Evolutionary conservation across 352 stramenopile species (phyloP), one percentile per base, ranked within the genome.

Genomic region (Phytophthora rubi): DNA sequence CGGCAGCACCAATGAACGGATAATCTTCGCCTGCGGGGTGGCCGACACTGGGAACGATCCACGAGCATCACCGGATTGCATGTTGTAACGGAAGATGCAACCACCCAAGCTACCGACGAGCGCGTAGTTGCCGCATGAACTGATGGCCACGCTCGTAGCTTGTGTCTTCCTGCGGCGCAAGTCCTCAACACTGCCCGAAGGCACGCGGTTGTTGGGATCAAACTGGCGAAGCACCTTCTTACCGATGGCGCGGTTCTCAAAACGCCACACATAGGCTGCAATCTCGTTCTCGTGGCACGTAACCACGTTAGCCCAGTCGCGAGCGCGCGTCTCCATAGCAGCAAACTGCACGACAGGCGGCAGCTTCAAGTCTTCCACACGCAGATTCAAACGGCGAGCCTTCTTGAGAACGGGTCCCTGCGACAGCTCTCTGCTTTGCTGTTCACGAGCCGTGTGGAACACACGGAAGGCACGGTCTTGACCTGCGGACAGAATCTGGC

Each of bases 11-110:
- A 95, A 80, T 54, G 77, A 81, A 8, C 79, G 80, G 54, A 94
- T 92, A 59, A 93, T 71, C 68, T 85, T 82, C 4, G 76, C 52
- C 61, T 85, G 88, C 10, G 85, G 82, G 9, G 88, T 94, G 33
- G 80, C 90, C 1, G 91, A 79, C 33, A 89, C 89, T 9, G 95
- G 95, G 76, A 92, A 99, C 21, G 86, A 94, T 12, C 96, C 96
- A 21, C 96, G 88, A 42, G 86, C 81, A 35, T 97, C 86, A 21
- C 97, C 96, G 33, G 91, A 98, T 77, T 99, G 96, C 70, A 99
- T 90, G 74, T 98, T 99, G 83, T 99, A 99, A 51, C 95, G 95
- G 82, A 95, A 98, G 28, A 98, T 86, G 15, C 86, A 86, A 51
- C 97, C 97, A 32, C 93, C 93, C 18, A 93, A 71, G 30, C 87